Evolutionary conservation across 129 eudicot genomes (phyloP).

Genomic region (Chrysanthemum seticuspe): DNA sequence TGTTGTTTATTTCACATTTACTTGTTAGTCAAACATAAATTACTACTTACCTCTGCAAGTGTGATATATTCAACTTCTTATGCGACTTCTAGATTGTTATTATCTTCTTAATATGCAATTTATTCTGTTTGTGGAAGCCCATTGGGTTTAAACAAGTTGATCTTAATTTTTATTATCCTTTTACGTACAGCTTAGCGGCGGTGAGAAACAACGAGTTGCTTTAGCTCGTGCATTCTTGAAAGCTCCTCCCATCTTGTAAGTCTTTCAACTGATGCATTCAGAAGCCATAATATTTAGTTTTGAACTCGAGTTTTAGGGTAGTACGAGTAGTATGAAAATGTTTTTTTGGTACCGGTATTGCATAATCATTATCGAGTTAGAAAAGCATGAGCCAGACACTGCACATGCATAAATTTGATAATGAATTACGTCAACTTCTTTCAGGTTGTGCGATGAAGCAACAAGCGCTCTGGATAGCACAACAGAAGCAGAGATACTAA

Average conservation of each 20-base stretch:
- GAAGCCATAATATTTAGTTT: too few species aligned
- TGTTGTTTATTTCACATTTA: background rate
- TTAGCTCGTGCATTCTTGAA: conserved; percentile 93
- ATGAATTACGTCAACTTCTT: conserved; percentile 2
- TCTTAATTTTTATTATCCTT: background rate
- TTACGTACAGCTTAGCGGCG: conserved; percentile 85
- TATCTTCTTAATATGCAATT: conserved; percentile 6
- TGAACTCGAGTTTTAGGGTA: too few species aligned
- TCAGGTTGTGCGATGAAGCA: conserved; percentile 98
- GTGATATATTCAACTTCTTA: background rate
- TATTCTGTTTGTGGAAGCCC: background rate
- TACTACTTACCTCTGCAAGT: too few species aligned
- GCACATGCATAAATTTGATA: background rate
- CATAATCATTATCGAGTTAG: too few species aligned
- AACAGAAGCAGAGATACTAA: conserved; percentile 91
- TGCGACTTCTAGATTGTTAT: background rate
- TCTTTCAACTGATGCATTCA: background rate
- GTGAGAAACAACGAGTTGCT: conserved; percentile 96
- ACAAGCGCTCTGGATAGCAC: conserved; percentile 98
- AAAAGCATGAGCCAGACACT: too few species aligned
- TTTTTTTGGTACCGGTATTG: too few species aligned
- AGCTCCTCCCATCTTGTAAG: conserved; percentile 87
- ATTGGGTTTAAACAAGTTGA: background rate
- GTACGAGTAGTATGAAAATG: too few species aligned
- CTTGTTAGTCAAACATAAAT: too few species aligned